Evolutionary conservation across 2,329 filamentous ascomycete species (phyloP), one percentile per base, ranked within the genome.

Genomic region (Fusarium odoratissimum): DNA sequence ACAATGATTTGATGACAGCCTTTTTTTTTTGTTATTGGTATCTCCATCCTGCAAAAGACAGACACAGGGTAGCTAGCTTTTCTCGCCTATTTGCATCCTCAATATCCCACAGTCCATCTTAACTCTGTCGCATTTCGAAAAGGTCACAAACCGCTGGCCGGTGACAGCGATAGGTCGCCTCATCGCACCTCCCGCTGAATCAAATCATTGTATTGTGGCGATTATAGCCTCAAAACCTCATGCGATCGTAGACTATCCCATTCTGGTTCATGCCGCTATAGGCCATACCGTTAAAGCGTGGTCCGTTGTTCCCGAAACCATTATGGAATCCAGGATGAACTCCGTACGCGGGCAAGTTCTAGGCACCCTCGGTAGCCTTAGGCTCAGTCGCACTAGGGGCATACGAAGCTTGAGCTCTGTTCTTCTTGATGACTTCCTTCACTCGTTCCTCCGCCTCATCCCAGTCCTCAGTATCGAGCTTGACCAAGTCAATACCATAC

Each of bases 401-500:
- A 71, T 87, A 87, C 54, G 82, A 84, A 25, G 88, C 86, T 79
- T 89, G 87, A 30, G 89, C 89, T 73, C 89, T 85, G 75, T 87
- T 90, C 70, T 88, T 90, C 84, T 94, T 95, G 86, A 95, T 94
- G 60, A 95, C 91, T 59, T 88, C 88, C 83, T 97, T 94, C 64
- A 98, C 92, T 72, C 91, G 89, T 51, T 91, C 89, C 84, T 98
- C 95, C 2, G 96, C 94, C 64, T 90, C 86, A 78, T 98, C 96
- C 95, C 95, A 98, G 80, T 99, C 95, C 31, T 91, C 89, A 6
- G 93, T 94, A 73, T 95, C 91, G 54, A 99, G 89, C 74, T 92
- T 91, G 51, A 94, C 91, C 67, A 98, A 90, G 75, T 95, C 90
- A 48, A 96, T 95, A 64, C 89, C 88, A 82, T 97, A 98, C 81